phyloP scores from a whole-genome alignment of 106 monocot genomes.

The Dioscorea dumetorum region DNA sequence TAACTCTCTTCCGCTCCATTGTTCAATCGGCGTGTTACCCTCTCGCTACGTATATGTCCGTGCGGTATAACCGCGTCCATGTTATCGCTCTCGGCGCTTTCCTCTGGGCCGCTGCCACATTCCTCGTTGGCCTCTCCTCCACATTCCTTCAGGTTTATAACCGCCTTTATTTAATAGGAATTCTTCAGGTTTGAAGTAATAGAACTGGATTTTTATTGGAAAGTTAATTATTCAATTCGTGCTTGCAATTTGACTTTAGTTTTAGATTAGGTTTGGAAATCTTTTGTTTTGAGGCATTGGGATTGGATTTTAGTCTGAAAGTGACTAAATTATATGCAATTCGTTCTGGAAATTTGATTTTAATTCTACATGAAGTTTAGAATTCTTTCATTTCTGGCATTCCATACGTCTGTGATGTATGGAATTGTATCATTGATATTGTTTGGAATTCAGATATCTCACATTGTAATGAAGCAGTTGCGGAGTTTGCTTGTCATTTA shows the following conservation, averaged over 20 bases:
- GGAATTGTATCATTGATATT: no score
- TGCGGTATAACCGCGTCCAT: constrained; percentile 55
- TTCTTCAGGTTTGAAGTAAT: background rate
- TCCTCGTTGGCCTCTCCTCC: constrained; percentile 71
- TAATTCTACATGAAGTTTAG: no score
- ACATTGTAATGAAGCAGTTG: no score
- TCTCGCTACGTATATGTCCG: constrained; percentile 69
- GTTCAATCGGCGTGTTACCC: constrained; percentile 88
- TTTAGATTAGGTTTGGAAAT: no score
- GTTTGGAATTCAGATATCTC: no score
- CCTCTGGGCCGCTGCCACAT: constrained; percentile 92
- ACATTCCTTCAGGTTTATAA: constrained; percentile 57
- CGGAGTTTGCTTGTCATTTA: no score
- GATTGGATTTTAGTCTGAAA: no score
- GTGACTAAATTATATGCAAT: background rate
- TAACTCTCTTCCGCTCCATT: constrained; percentile 76
- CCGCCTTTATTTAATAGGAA: background rate
- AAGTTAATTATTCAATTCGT: background rate
- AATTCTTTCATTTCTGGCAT: no score
- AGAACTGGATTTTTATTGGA: background rate
- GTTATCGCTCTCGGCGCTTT: constrained; percentile 86
- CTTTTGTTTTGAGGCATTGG: no score
- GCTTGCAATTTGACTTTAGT: no score
- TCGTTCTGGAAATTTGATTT: no score
- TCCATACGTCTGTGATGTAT: no score